Percentiles rank a stretch among this genome's conserved stretches.
Evolutionary conservation across 2,329 filamentous ascomycete species (phyloP).

Genomic region (Pezizomycotina sp.): DNA sequence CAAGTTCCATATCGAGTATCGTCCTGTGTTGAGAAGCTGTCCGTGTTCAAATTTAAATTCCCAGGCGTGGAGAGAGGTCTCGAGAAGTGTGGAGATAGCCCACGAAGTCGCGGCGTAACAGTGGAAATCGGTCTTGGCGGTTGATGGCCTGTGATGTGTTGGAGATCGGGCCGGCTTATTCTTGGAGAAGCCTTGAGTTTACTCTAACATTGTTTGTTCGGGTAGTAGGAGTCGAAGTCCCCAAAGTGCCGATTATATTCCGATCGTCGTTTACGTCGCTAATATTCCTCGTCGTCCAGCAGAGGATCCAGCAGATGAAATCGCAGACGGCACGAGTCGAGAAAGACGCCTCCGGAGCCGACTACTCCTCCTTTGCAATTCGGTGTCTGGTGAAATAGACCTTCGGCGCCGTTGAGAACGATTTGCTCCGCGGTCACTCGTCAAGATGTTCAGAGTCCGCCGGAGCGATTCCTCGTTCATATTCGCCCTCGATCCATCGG

Average conservation of each 20-base stretch:
- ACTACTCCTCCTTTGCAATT: constrained; percentile 13
- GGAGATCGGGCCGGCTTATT: neutral
- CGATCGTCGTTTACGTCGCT: neutral
- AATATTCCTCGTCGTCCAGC: neutral
- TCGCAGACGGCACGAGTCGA: constrained; percentile 15
- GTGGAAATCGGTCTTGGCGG: too few relatives aligned
- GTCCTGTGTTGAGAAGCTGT: too few relatives aligned
- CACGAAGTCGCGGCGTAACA: too few relatives aligned
- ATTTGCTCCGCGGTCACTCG: neutral
- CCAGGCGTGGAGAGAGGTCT: too few relatives aligned
- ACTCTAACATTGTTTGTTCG: constrained; percentile 8
- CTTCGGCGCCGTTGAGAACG: constrained; percentile 9
- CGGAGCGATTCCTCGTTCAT: constrained; percentile 5
- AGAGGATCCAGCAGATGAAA: constrained; percentile 1
- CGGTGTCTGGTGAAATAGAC: constrained; percentile 17
- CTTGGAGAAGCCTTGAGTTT: constrained; percentile 7
- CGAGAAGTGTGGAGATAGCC: too few relatives aligned
- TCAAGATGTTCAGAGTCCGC: constrained; percentile 1
- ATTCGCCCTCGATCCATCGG: neutral
- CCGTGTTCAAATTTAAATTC: too few relatives aligned
- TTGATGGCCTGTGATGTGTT: too few relatives aligned
- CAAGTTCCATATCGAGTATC: too few relatives aligned
- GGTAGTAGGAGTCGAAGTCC: constrained; percentile 8
- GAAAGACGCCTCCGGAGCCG: constrained; percentile 16
- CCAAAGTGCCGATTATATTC: constrained; percentile 1